Evolutionary conservation across 352 stramenopile species (phyloP).

Genomic region (Pythium sukuiense): DNA sequence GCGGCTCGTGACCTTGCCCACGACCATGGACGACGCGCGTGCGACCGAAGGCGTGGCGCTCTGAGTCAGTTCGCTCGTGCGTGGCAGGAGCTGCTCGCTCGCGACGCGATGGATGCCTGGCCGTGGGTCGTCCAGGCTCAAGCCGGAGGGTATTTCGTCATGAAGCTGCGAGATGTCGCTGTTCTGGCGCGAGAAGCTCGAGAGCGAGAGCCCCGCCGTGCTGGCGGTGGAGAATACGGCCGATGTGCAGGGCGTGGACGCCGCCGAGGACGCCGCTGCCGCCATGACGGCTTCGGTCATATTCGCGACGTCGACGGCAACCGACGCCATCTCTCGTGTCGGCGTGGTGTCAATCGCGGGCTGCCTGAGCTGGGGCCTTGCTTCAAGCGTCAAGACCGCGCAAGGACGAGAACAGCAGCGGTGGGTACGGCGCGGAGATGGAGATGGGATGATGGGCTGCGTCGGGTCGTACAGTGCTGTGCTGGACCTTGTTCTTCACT

Average conservation of each 20-base stretch:
- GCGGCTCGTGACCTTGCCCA: conserved; percentile 28
- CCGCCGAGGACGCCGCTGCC: neutral
- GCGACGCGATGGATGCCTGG: conserved; percentile 19
- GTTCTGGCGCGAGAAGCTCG: conserved; percentile 2
- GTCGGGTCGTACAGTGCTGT: neutral
- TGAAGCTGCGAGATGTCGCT: neutral
- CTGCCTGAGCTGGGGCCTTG: neutral
- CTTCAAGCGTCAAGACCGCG: neutral
- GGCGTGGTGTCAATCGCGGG: neutral
- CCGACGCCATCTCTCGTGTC: neutral
- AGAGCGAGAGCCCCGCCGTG: conserved; percentile 9
- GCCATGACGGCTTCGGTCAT: conserved; percentile 6
- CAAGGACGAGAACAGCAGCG: neutral
- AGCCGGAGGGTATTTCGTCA: neutral
- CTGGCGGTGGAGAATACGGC: conserved; percentile 20
- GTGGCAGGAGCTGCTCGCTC: conserved; percentile 23
- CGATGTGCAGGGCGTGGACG: conserved; percentile 13
- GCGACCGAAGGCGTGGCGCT: conserved; percentile 7
- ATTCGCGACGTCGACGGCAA: neutral
- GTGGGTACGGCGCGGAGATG: neutral
- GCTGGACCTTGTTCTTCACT: neutral
- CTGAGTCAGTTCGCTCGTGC: conserved; percentile 13
- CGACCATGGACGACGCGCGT: conserved; percentile 21
- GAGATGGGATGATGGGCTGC: conserved; percentile 1
- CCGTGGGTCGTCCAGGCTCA: neutral